These are phyloP conservation scores for Apocynum venetum DNA, from an alignment of 257 asterid genomes.

Conservation along the genomic window DNA sequence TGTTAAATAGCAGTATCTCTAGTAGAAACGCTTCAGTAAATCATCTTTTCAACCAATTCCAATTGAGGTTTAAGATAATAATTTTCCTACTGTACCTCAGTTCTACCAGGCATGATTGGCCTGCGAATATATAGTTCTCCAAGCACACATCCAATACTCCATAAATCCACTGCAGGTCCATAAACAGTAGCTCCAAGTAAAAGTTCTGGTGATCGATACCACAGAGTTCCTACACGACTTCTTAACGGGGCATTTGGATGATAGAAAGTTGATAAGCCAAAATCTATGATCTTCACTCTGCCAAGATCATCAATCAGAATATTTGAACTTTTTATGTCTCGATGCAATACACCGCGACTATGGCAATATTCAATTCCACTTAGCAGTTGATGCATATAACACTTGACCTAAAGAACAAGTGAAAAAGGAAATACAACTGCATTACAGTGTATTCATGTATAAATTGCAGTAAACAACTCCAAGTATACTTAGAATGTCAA, in stretches of 20 bases:
- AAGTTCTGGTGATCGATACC: constrained; percentile 90
- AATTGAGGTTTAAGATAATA: not conserved
- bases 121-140: constrained; percentile 66
- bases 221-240: constrained; percentile 83
- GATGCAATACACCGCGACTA: constrained; percentile 59
- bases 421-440: not conserved
- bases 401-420: constrained; percentile 46
- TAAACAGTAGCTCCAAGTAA: constrained; percentile 69
- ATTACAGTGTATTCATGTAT: not conserved
- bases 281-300: constrained; percentile 68
- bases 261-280: constrained; percentile 67
- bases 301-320: constrained; percentile 61
- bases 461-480: not conserved
- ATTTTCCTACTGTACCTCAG: constrained; percentile 44
- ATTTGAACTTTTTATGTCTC: constrained; percentile 75
- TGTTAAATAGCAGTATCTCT: not conserved
- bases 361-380: constrained; percentile 76
- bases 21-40: not conserved
- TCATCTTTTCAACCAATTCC: not conserved
- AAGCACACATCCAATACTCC: constrained; percentile 82
- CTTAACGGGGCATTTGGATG: constrained; percentile 48
- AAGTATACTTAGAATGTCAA: not conserved
- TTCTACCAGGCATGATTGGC: constrained; percentile 83
- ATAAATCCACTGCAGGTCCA: constrained; percentile 70
- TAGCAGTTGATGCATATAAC: constrained; percentile 75